Evolutionary conservation across 2,329 filamentous ascomycete species (phyloP), one percentile per base, ranked within the genome.

Genomic region (Monilinia aucupariae): DNA sequence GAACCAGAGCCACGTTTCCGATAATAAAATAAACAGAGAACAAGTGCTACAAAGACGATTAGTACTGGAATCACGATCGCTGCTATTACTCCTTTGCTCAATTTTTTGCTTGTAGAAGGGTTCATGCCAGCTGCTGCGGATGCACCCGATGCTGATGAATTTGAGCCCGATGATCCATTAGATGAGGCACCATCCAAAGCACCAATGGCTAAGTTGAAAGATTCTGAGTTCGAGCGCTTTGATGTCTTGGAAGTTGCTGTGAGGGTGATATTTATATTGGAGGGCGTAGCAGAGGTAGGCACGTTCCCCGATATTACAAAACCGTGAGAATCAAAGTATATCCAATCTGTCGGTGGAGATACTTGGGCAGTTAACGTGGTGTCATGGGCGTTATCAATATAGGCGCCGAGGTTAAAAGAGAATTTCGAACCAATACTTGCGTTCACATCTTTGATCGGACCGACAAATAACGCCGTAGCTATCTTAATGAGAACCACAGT

Each of bases 401-500:
- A 71, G 7, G 54, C 45, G 20, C 68, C 67, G 22, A 73, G 45
- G 58, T 70, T 66, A 8, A 68, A 69, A 4, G 66, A 68, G 37
- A 73, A 73, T 2, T 32, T 48, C 10, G 64, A 61, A 4, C 69
- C 72, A 32, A 68, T 65, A 1, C 68, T 70, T n/a, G 67, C 69
- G 56, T 73, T 71, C 15, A 72, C 51, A 8, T 37, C 53, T 39
- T 59, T 61, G 17, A 72, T 64, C 30, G 64, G 32, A 20, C 55
- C 65, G 43, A 39, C 66, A 54, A 74, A 72, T 17, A 72, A 64
- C 1, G 63, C 41, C 8, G 55, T 63, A 37, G 45, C 34, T 32
- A 70, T 37, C 12, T 73, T 62, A 63, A 78, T 48, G 63, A 64
- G 71, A 43, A 90, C 71, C 0, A 82, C 83, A 17, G 85, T 77